These are phyloP conservation scores for Kregervanrija delftensis DNA, from an alignment of 805 yeast species.

Conservation along the genomic window DNA sequence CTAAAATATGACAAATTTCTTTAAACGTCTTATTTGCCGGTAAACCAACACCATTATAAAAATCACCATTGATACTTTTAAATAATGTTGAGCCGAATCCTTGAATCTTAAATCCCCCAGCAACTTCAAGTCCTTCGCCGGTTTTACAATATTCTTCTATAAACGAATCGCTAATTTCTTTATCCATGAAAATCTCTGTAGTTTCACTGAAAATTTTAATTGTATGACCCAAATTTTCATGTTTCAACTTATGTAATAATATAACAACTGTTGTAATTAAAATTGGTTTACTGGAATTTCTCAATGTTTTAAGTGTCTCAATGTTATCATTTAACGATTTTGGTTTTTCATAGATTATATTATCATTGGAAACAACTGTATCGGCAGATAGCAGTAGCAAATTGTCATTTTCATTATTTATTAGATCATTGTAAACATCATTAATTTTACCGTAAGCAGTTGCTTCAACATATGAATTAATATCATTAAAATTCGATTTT, in stretches of 20 bases:
- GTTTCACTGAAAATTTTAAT: conserved; percentile 11
- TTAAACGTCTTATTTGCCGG: conserved; percentile 58
- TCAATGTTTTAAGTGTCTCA: conserved; percentile 38
- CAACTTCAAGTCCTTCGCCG: conserved; percentile 74
- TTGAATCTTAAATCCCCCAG: conserved; percentile 91
- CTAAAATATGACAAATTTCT: conserved; percentile 14
- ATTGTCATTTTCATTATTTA: conserved; percentile 8
- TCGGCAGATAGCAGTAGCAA: conserved; percentile 60
- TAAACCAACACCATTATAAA: conserved; percentile 79
- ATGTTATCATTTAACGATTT: conserved; percentile 43
- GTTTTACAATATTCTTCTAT: conserved; percentile 56
- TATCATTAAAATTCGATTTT: conserved; percentile 37
- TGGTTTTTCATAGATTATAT: conserved; percentile 76
- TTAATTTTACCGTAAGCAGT: conserved; percentile 67
- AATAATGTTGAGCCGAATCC: conserved; percentile 64
- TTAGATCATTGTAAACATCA: conserved; percentile 41
- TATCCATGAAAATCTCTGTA: conserved; percentile 33
- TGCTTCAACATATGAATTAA: conserved; percentile 45
- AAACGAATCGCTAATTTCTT: conserved; percentile 43
- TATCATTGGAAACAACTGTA: conserved; percentile 60
- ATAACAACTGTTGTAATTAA: conserved; percentile 50
- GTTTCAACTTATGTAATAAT: conserved; percentile 26
- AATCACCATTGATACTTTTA: conserved; percentile 66
- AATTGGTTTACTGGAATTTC: conserved; percentile 39
- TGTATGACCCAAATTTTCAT: conserved; percentile 11